Evolutionary conservation across 257 asterid genomes (phyloP).

Genomic region (Solanum peruvianum): DNA sequence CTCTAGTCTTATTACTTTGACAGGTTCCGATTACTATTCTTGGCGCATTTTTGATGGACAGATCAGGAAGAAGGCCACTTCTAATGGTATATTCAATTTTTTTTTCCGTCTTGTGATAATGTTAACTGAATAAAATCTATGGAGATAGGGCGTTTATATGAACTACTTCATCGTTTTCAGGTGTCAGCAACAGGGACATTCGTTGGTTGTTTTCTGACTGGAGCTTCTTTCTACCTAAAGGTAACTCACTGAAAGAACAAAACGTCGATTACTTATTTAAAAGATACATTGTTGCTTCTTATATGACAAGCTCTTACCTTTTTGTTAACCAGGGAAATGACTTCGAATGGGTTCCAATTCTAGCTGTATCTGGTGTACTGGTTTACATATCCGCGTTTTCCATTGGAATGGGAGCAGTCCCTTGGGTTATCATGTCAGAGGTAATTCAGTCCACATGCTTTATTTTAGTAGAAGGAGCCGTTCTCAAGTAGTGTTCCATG

Average conservation of each 20-base stretch:
- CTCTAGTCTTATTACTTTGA: neutral
- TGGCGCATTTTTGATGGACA: conserved; percentile 77
- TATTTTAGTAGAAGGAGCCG: neutral
- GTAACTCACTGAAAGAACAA: conserved; percentile 9
- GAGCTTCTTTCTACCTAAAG: conserved; percentile 65
- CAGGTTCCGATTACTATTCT: conserved; percentile 63
- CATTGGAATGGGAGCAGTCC: conserved; percentile 80
- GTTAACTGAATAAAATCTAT: neutral
- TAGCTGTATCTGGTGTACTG: conserved; percentile 73
- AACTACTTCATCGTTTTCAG: conserved; percentile 16
- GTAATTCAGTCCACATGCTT: conserved; percentile 13
- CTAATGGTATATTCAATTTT: conserved; percentile 31
- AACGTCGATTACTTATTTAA: neutral
- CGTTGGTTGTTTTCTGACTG: conserved; percentile 59
- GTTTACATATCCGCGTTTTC: conserved; percentile 72
- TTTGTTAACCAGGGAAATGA: conserved; percentile 38
- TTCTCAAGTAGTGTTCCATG: neutral
- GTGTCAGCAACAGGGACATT: conserved; percentile 67
- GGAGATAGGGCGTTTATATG: neutral
- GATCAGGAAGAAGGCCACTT: conserved; percentile 72
- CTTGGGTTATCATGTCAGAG: conserved; percentile 96
- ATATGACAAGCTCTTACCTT: neutral
- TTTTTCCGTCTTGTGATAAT: neutral
- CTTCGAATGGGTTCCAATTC: conserved; percentile 33
- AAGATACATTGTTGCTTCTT: neutral